Evolutionary conservation across 2,329 filamentous ascomycete genomes (phyloP).

Genomic region (Epicoccum nigrum): DNA sequence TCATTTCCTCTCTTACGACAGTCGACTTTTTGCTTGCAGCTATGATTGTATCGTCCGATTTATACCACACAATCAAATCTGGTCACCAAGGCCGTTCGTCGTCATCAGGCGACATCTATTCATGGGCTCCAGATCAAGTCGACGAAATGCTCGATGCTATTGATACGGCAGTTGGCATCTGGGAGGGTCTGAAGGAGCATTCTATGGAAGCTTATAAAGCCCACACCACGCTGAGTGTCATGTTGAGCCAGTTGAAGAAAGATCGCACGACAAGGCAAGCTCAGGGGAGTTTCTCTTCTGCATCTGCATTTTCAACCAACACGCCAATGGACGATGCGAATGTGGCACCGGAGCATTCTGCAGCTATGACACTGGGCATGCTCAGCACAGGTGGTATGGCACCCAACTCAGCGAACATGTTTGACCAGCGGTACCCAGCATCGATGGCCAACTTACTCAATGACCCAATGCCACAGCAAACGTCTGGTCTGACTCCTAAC

Average conservation of each 20-base stretch:
- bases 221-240: slow-evolving; percentile 77
- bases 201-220: slow-evolving; percentile 94
- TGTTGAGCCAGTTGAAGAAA: slow-evolving; percentile 77
- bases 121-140: slow-evolving; percentile 57
- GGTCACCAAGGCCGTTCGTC: slow-evolving; percentile 49
- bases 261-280: slow-evolving; percentile 45
- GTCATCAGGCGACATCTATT: slow-evolving; percentile 48
- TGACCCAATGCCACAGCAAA: slow-evolving; percentile 40
- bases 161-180: slow-evolving; percentile 76
- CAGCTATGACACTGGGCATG: slow-evolving; percentile 74
- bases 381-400: slow-evolving; percentile 67
- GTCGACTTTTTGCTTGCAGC: slow-evolving; percentile 86
- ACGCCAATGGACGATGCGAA: slow-evolving; percentile 61
- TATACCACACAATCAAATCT: slow-evolving; percentile 69
- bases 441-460: slow-evolving; percentile 49
- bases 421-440: slow-evolving; percentile 47
- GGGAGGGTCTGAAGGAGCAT: slow-evolving; percentile 75
- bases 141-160: slow-evolving; percentile 78
- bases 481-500: slow-evolving; percentile 42
- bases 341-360: slow-evolving; percentile 64
- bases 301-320: slow-evolving; percentile 37
- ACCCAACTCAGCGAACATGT: slow-evolving; percentile 54
- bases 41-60: slow-evolving; percentile 82
- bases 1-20: slow-evolving; percentile 77
- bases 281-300: slow-evolving; percentile 40